A percentile compares a stretch with the other conserved stretches of the same genome.
Evolutionary conservation across 2,329 filamentous ascomycete genomes (phyloP).

Genomic region (Chaetomiaceae sp.): DNA sequence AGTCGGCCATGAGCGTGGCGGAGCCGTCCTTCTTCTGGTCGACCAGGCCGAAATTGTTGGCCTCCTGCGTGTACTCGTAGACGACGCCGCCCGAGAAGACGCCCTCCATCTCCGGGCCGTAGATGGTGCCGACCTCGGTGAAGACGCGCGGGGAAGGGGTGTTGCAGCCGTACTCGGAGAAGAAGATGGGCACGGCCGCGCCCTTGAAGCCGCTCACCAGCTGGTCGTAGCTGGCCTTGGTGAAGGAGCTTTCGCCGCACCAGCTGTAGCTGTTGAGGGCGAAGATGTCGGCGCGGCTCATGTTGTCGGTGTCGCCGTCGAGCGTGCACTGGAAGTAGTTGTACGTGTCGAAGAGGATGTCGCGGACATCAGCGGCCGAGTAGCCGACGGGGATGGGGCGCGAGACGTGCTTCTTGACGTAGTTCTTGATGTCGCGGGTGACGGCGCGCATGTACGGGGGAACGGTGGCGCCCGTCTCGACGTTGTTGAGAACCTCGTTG

Average conservation of each 20-base stretch:
- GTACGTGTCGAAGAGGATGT: conserved; percentile 68
- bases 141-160: conserved; percentile 65
- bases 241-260: conserved; percentile 53
- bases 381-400: conserved; percentile 73
- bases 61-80: conserved; percentile 75
- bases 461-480: conserved; percentile 53
- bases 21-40: conserved; percentile 54
- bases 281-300: conserved; percentile 68
- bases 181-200: conserved; percentile 71
- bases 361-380: conserved; percentile 73
- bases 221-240: conserved; percentile 50
- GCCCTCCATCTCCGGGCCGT: conserved; percentile 63
- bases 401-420: conserved; percentile 66
- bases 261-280: conserved; percentile 73
- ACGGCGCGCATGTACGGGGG: conserved; percentile 72
- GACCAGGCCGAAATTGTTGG: conserved; percentile 62
- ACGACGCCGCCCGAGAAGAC: conserved; percentile 73
- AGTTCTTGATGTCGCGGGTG: conserved; percentile 75
- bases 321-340: conserved; percentile 68
- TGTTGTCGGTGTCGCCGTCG: conserved; percentile 49
- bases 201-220: conserved; percentile 61
- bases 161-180: conserved; percentile 80
- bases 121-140: conserved; percentile 70
- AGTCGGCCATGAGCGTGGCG: conserved; percentile 59
- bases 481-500: conserved; percentile 72